Evolutionary conservation across 176 grass and related monocot species (phyloP).

Genomic region (sorghum (Sorghum bicolor)): DNA sequence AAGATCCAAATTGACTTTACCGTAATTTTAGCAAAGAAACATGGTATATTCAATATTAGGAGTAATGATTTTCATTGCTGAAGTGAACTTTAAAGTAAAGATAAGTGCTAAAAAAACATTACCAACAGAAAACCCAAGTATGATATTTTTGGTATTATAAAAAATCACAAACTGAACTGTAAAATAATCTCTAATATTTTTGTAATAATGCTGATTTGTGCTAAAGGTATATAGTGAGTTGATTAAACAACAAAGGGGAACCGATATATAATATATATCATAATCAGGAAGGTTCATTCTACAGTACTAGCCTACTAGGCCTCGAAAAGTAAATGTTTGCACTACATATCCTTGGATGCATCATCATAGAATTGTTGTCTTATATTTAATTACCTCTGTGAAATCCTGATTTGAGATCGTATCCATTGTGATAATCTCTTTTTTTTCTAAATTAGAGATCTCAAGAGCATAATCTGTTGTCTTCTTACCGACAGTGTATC

Average conservation of each 20-base stretch:
- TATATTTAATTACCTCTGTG: conserved; percentile 57
- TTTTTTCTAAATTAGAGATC: conserved; percentile 97
- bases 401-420: conserved; percentile 97
- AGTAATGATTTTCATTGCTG: not conserved
- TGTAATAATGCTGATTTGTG: not conserved
- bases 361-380: not conserved
- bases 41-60: not conserved
- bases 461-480: conserved; percentile 81
- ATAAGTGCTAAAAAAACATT: not conserved
- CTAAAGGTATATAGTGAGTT: conserved; percentile 2
- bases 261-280: not conserved
- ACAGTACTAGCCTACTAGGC: not conserved
- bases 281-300: not conserved
- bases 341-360: conserved; percentile 11
- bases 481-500: conserved; percentile 89
- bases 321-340: conserved; percentile 18
- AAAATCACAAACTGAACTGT: not conserved
- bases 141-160: not conserved
- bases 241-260: conserved; percentile 24
- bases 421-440: conserved; percentile 83
- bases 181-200: not conserved
- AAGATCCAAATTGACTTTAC: not conserved
- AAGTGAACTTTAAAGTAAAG: not conserved
- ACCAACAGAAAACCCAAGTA: not conserved
- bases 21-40: not conserved